phyloP scores from a whole-genome alignment of 2,329 filamentous ascomycete genomes.

The Paracorniculantispora psalliotae region DNA sequence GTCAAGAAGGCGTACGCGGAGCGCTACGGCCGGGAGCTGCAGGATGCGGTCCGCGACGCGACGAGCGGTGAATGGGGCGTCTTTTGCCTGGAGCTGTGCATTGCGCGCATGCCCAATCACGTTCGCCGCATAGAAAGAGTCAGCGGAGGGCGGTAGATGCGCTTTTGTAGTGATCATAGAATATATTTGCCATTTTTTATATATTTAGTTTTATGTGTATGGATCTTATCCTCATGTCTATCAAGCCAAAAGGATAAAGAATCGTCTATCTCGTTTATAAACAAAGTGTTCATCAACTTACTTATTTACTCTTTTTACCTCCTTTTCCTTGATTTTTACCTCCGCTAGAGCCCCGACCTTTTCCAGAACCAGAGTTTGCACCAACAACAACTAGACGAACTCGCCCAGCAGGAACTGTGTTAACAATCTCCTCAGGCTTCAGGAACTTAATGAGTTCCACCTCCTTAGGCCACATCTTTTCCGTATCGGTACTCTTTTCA shows the following conservation, averaged over 20 bases:
- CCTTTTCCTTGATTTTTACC: conserved; percentile 26
- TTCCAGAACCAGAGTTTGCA: conserved; percentile 40
- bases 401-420: conserved; percentile 74
- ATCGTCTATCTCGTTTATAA: neutral
- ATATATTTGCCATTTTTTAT: neutral
- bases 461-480: conserved; percentile 80
- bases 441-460: conserved; percentile 76
- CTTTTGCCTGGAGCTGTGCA: conserved; percentile 68
- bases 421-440: conserved; percentile 78
- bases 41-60: conserved; percentile 72
- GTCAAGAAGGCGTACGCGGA: conserved; percentile 77
- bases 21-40: conserved; percentile 69
- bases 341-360: conserved; percentile 35
- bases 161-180: neutral
- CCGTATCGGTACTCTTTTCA: conserved; percentile 55
- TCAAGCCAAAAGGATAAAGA: neutral
- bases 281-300: neutral
- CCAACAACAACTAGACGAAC: conserved; percentile 73
- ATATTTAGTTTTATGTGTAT: neutral
- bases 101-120: conserved; percentile 55
- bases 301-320: conserved; percentile 23
- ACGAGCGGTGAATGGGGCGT: conserved; percentile 71
- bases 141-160: neutral
- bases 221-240: neutral
- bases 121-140: conserved; percentile 47